phyloP scores from a whole-genome alignment of 768 basidiomycete species.

The Suillus sp. region DNA sequence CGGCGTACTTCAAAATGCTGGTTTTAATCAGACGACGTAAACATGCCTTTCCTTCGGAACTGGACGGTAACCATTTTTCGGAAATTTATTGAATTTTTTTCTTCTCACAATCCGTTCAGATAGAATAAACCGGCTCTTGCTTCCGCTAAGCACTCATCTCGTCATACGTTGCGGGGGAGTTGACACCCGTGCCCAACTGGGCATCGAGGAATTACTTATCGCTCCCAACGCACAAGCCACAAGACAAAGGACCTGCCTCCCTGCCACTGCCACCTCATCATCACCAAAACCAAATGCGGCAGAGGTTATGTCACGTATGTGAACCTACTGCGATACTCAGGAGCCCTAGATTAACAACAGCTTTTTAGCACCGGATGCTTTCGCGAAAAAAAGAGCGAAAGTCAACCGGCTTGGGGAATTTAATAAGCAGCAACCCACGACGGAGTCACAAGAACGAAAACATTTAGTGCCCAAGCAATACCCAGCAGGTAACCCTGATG shows the following conservation, averaged over 20 bases:
- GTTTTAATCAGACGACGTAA: slow-evolving; percentile 41
- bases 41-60: slow-evolving; percentile 26
- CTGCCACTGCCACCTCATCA: slow-evolving; percentile 22
- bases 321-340: slow-evolving; percentile 11
- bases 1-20: slow-evolving; percentile 51
- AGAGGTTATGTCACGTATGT: slow-evolving; percentile 42
- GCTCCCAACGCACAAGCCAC: slow-evolving; percentile 10
- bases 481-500: background rate
- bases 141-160: slow-evolving; percentile 35
- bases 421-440: background rate
- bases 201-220: slow-evolving; percentile 36
- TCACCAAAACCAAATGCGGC: slow-evolving; percentile 9
- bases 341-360: slow-evolving; percentile 11
- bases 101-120: slow-evolving; percentile 22
- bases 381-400: slow-evolving; percentile 22
- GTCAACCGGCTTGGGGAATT: background rate
- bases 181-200: slow-evolving; percentile 37
- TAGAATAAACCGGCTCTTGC: slow-evolving; percentile 35
- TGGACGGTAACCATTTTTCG: slow-evolving; percentile 26
- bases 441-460: background rate
- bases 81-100: background rate
- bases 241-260: background rate
- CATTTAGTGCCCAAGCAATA: slow-evolving; percentile 10
- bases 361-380: slow-evolving; percentile 42
- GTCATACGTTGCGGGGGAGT: slow-evolving; percentile 28